These are phyloP conservation scores for Ustilago loliicola DNA, from an alignment of 1,284 basidiomycete species.

Conservation along the genomic window DNA sequence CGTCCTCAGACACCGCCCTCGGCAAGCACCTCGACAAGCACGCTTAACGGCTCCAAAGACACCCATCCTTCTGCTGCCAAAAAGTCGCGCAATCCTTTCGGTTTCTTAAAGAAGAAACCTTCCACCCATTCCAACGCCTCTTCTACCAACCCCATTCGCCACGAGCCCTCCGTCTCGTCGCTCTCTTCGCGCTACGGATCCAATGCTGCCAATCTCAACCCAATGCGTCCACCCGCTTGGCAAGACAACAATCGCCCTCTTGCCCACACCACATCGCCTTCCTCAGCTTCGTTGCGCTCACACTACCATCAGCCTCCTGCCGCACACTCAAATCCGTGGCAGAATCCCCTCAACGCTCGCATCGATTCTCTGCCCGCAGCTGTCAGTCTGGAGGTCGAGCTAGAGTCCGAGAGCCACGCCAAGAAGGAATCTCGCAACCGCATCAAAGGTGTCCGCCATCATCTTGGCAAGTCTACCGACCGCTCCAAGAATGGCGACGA, in stretches of 20 bases:
- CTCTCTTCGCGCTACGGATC: conserved; percentile 47
- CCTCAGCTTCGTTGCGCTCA: conserved; percentile 36
- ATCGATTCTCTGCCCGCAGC: conserved; percentile 32
- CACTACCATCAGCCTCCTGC: conserved; percentile 31
- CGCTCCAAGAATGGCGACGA: conserved; percentile 27
- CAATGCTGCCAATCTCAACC: conserved; percentile 40
- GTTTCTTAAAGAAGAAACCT: conserved; percentile 62
- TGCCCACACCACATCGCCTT: conserved; percentile 25
- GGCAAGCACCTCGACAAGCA: conserved; percentile 47
- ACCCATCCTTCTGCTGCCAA: conserved; percentile 28
- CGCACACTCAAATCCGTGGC: conserved; percentile 24
- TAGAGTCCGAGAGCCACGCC: conserved; percentile 29
- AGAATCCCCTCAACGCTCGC: conserved; percentile 28
- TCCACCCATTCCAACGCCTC: conserved; percentile 38
- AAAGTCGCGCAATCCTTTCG: conserved; percentile 60
- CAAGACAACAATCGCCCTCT: conserved; percentile 36
- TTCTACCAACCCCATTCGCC: conserved; percentile 31
- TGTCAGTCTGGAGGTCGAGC: conserved; percentile 50
- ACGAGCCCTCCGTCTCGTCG: conserved; percentile 33
- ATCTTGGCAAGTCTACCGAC: conserved; percentile 35
- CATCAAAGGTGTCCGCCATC: conserved; percentile 51
- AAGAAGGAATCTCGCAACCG: conserved; percentile 47
- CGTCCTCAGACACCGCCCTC: conserved; percentile 53
- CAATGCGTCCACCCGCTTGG: conserved; percentile 48
- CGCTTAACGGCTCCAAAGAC: conserved; percentile 42